phyloP scores from a whole-genome alignment of 345 rosid species.

The Arabis alpina region DNA sequence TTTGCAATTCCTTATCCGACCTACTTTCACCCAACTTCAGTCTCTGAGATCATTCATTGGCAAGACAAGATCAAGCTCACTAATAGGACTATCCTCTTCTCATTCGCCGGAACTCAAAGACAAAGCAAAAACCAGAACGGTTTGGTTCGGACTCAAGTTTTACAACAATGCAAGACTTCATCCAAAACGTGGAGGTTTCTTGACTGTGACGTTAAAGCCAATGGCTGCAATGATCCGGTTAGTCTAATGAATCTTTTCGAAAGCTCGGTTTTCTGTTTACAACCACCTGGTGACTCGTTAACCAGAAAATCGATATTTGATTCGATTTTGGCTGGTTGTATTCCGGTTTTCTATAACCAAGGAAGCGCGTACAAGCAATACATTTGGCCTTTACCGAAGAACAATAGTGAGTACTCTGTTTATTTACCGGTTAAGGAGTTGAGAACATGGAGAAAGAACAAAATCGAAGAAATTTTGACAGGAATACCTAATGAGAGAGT shows the following conservation, averaged over 20 bases:
- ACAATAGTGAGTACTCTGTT: constrained; percentile 48
- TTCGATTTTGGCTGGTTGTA: constrained; percentile 63
- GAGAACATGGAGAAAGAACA: constrained; percentile 32
- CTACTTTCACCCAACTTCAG: constrained; percentile 57
- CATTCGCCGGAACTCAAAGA: constrained; percentile 61
- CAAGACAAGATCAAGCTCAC: constrained; percentile 45
- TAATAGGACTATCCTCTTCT: constrained; percentile 46
- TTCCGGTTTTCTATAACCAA: constrained; percentile 68
- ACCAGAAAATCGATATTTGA: constrained; percentile 66
- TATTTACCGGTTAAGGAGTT: constrained; percentile 47
- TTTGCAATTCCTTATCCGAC: constrained; percentile 67
- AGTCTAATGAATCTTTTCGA: constrained; percentile 49
- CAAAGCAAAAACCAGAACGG: constrained; percentile 39
- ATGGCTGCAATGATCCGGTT: constrained; percentile 49
- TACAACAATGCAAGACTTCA: constrained; percentile 51
- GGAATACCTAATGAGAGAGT: constrained; percentile 41
- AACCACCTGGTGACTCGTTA: constrained; percentile 66
- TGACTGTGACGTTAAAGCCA: constrained; percentile 41
- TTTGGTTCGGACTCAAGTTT: constrained; percentile 49
- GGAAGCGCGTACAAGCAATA: constrained; percentile 58
- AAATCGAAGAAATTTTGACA: constrained; percentile 39
- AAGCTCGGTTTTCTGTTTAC: constrained; percentile 57
- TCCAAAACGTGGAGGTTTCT: constrained; percentile 46
- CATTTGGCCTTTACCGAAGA: constrained; percentile 56
- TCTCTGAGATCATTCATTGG: constrained; percentile 47